Base-by-base conservation (phyloP, 2,329 filamentous ascomycete species). In the Dryadomyces quercus-mongolicae region DNA sequence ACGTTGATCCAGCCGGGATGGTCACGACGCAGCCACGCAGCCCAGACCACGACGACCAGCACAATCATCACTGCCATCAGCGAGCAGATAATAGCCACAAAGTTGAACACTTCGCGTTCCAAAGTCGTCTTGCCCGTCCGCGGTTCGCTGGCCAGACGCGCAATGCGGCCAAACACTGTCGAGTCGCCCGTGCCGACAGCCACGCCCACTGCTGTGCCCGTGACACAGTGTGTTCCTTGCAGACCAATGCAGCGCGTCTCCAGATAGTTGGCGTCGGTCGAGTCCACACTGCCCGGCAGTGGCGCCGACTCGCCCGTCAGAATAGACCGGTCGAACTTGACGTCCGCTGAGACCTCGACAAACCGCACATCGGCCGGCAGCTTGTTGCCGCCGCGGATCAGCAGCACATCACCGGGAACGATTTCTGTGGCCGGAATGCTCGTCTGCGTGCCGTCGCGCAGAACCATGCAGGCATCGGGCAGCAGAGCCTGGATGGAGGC, bases 401-500 rank as follows among this genome's bases (percentile, higher is more conserved):
- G 71, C 2, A 89, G 70, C 0, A 90, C 66, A 61, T 90, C 86
- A 20, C 86, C 86, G 0, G 85, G 85, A 0, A 90, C 85, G 25
- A 91, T 72, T 10, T 87, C 78, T 1, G 70, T 65, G 0, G 80
- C 81, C 16, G 54, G 45, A 70, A 62, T 57, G 46, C 56, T 21
- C 18, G 58, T 16, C 1, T 70, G 62, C 57, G 65, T 62, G 1
- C 81, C 77, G 58, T 86, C 78, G 20, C 86, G 78, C 7, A 85
- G 68, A 8, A 86, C 74, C 25, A 82, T 70, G 61, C 83, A 88
- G 56, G 81, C 74, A 60, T 88, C 85, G 0, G 86, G 86, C n/a
- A 91, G 73, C 85, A 91, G 87, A 18, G 78, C 84, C 49, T 83
- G 86, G 64, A 91, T 91, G 0, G 84, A 88, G 18, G 81, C 79